Percentiles rank a stretch among this genome's conserved stretches.
phyloP scores from a whole-genome alignment of 495 filamentous ascomycete genomes.

The Aspergillus steynii region DNA sequence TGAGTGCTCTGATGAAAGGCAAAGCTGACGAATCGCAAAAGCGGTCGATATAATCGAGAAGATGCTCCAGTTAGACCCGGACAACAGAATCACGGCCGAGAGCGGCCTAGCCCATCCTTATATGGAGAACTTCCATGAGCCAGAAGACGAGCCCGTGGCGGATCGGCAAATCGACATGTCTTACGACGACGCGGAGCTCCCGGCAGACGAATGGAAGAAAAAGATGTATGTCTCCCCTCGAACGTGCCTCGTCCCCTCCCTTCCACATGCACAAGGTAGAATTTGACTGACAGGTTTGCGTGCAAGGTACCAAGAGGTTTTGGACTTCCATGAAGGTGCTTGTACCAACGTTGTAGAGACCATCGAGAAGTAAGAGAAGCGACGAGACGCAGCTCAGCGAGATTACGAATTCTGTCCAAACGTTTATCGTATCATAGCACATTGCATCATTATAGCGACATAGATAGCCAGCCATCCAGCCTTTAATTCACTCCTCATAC shows the following conservation, averaged over 20 bases:
- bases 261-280: not conserved
- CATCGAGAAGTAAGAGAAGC: not conserved
- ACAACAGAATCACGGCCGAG: slow-evolving; percentile 79
- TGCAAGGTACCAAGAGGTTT: slow-evolving; percentile 91
- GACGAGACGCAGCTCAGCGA: too few relatives aligned
- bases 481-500: not conserved
- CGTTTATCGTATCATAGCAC: not conserved
- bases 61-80: slow-evolving; percentile 96
- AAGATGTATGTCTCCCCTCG: slow-evolving; percentile 72
- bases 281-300: not conserved
- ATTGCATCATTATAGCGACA: not conserved
- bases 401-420: too few relatives aligned
- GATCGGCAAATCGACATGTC: slow-evolving; percentile 98
- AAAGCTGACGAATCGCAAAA: slow-evolving; percentile 30
- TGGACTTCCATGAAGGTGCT: slow-evolving; percentile 72
- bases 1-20: too few relatives aligned
- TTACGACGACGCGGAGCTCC: slow-evolving; percentile 94
- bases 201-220: slow-evolving; percentile 98
- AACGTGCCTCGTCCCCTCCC: too few relatives aligned
- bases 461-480: not conserved
- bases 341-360: not conserved
- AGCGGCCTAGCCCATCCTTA: slow-evolving; percentile 86
- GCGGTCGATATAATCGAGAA: slow-evolving; percentile 89
- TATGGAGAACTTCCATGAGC: slow-evolving; percentile 92
- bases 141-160: slow-evolving; percentile 88